phyloP scores from a whole-genome alignment of 2,329 filamentous ascomycete genomes.

The Dactylonectria estremocensis region DNA sequence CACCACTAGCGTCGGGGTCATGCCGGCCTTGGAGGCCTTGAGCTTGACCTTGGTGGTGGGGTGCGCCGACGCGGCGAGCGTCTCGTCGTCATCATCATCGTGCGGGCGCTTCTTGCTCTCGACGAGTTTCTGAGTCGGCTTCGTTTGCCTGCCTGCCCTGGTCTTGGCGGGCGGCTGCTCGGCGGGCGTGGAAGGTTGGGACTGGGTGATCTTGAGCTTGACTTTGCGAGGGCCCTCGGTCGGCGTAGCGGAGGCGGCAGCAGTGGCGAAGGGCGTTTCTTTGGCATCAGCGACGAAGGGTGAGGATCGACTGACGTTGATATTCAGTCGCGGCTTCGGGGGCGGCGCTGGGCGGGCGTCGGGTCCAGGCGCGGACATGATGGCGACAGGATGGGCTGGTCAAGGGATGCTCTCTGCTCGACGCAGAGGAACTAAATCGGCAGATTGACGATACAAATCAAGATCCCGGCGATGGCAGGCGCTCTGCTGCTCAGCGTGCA shows the following conservation, averaged over 20 bases:
- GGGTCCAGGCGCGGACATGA: slow-evolving; percentile 51
- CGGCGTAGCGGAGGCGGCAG: slow-evolving; percentile 41
- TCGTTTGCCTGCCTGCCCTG: slow-evolving; percentile 72
- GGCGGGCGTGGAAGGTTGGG: slow-evolving; percentile 57
- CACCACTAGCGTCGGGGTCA: slow-evolving; percentile 61
- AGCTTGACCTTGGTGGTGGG: slow-evolving; percentile 71
- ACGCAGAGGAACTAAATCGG: slow-evolving; percentile 12
- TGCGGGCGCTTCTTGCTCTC: slow-evolving; percentile 74
- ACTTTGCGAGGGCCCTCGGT: slow-evolving; percentile 56
- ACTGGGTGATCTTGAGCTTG: slow-evolving; percentile 61
- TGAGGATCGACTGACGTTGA: slow-evolving; percentile 56
- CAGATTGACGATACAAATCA: no score
- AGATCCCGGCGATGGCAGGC: no score
- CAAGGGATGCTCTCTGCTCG: slow-evolving; percentile 27
- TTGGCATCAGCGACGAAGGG: slow-evolving; percentile 52
- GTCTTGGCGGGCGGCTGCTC: slow-evolving; percentile 61
- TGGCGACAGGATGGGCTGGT: slow-evolving; percentile 25
- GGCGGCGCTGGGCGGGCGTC: slow-evolving; percentile 46
- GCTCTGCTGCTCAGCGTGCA: no score
- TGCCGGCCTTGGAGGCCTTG: slow-evolving; percentile 56
- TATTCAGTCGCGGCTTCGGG: slow-evolving; percentile 57
- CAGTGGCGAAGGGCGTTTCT: slow-evolving; percentile 16
- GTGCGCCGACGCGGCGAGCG: slow-evolving; percentile 48
- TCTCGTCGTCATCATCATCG: slow-evolving; percentile 68
- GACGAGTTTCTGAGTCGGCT: slow-evolving; percentile 71